Base-by-base conservation (phyloP, 2,329 filamentous ascomycete genomes). In the Balansia obtecta region DNA sequence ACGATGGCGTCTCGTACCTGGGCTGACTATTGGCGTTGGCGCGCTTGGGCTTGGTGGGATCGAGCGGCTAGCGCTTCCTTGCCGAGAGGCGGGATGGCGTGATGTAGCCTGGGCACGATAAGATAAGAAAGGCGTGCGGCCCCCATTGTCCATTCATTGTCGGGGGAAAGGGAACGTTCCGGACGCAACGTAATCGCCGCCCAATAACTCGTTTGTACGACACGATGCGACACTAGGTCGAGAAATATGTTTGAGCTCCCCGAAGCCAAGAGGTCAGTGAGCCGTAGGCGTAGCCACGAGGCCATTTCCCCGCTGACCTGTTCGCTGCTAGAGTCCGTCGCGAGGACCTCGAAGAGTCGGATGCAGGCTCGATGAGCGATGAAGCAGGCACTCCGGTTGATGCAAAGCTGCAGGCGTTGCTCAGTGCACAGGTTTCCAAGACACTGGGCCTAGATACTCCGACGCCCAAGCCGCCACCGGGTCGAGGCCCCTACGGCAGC, bases 351-450 rank as follows among this genome's bases (percentile, higher is more conserved):
- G 68, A 69, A 51, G 65, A 61, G 45, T 69, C 69, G 11, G 63
- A 62, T 44, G 57, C 56, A 12, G 58, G 56, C 3, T 53, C 54
- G 12, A 51, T 52, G 33, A 58, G 57, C 43, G 60, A 61, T 33
- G 53, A 53, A n/a, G 60, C 57, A 18, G 63, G 69, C 37, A 62
- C 65, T 2, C 59, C 57, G 49, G 63, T 62, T 45, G 61, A 70
- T 41, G 64, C 62, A 5, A 68, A 68, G 40, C 58, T 74, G 52
- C 65, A 69, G 53, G 71, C 68, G 33, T 69, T 61, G 54, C 60
- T 79, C 50, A 71, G 73, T 54, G 71, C 70, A 16, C 73, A 70
- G 46, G 69, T 79, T 45, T 72, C 73, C 4, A 67, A 60, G 39
- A 64, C 75, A 11, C 60, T 79, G 20, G 68, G 70, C 10, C 52